These are phyloP conservation scores for Prillingera fragicola DNA, from an alignment of 1,284 basidiomycete species.

Conservation along the genomic window DNA sequence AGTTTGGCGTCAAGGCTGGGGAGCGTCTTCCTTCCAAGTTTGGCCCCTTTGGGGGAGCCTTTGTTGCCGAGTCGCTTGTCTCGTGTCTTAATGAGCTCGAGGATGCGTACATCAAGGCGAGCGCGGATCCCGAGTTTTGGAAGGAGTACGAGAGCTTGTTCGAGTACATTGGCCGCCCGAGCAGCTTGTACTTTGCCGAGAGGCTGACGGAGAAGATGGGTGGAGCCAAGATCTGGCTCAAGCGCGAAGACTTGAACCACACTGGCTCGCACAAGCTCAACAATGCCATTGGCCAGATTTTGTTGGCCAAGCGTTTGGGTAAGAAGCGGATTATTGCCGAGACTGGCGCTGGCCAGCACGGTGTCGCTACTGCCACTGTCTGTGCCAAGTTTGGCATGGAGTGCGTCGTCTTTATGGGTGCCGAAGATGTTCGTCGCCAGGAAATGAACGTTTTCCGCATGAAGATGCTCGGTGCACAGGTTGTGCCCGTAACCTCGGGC, in stretches of 20 bases:
- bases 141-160: constrained; percentile 85
- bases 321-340: constrained; percentile 98
- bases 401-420: constrained; percentile 96
- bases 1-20: constrained; percentile 36
- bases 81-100: constrained; percentile 89
- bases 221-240: constrained; percentile 95
- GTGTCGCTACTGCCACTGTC: constrained; percentile 96
- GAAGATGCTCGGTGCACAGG: constrained; percentile 91
- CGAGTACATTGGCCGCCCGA: constrained; percentile 79
- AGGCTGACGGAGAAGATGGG: constrained; percentile 69
- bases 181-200: constrained; percentile 67
- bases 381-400: constrained; percentile 95
- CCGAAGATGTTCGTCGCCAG: constrained; percentile 95
- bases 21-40: constrained; percentile 72
- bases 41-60: constrained; percentile 94
- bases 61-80: constrained; percentile 89
- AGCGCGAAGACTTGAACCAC: constrained; percentile 67
- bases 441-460: constrained; percentile 97
- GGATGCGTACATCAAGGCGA: constrained; percentile 77
- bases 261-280: constrained; percentile 98
- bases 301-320: constrained; percentile 84
- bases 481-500: constrained; percentile 89
- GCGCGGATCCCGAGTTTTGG: constrained; percentile 85
- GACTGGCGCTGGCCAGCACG: constrained; percentile 97
- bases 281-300: constrained; percentile 89